phyloP scores from a whole-genome alignment of 495 filamentous ascomycete genomes.

The Aspergillus panamensis region DNA sequence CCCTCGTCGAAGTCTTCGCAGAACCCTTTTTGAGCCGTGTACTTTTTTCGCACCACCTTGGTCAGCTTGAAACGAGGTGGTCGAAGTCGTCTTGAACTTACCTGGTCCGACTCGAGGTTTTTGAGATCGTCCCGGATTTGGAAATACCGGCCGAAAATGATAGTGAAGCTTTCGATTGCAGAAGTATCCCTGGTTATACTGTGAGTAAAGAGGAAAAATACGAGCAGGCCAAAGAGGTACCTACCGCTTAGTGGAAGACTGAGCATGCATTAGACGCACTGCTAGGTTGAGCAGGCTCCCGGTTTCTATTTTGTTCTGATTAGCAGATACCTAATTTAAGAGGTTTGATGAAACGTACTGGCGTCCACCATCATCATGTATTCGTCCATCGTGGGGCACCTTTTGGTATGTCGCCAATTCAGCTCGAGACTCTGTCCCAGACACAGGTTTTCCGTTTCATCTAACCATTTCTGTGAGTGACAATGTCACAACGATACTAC shows the following conservation, averaged over 20 bases:
- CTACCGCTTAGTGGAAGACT: background rate
- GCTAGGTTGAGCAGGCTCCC: conserved; percentile 1
- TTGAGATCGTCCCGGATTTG: conserved; percentile 9
- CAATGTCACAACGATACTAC: too few relatives aligned
- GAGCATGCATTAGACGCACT: background rate
- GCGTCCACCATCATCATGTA: conserved; percentile 8
- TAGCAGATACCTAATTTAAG: background rate
- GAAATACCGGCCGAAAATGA: background rate
- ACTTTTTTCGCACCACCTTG: background rate
- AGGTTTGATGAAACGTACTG: background rate
- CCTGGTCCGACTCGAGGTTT: background rate
- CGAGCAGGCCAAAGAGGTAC: background rate
- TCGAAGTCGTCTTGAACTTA: background rate
- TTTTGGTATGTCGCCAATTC: background rate
- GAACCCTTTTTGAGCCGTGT: background rate
- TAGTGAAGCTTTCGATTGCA: background rate
- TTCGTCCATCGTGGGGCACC: conserved; percentile 1
- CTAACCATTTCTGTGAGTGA: background rate
- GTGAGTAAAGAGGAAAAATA: background rate
- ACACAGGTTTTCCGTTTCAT: background rate
- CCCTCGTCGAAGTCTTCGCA: background rate
- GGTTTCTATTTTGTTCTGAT: background rate
- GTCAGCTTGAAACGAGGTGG: background rate
- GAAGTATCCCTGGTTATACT: background rate
- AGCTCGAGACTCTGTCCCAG: background rate